phyloP scores from a whole-genome alignment of 2,329 filamentous ascomycete species.

The Aspergillus sp. region DNA sequence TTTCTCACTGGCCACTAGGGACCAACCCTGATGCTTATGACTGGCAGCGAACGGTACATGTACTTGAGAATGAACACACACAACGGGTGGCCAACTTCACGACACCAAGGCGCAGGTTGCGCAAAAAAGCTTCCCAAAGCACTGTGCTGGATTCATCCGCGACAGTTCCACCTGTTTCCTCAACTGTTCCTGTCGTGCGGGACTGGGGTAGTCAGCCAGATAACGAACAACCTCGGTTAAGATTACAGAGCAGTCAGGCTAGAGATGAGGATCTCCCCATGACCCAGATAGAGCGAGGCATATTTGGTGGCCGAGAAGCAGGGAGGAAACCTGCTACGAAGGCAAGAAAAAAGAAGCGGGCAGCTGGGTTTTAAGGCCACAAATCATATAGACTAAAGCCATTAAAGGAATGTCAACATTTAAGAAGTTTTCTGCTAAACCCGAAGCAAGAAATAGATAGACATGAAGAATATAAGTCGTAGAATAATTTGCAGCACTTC shows the following conservation, averaged over 20 bases:
- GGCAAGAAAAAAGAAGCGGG: conserved; percentile 34
- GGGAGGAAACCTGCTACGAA: conserved; percentile 22
- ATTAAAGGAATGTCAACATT: too few species aligned
- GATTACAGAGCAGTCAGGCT: conserved; percentile 30
- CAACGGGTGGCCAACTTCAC: conserved; percentile 7
- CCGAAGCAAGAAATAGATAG: too few species aligned
- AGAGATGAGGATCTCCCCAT: conserved; percentile 30
- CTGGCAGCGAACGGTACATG: conserved; percentile 23
- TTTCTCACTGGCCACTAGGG: conserved; percentile 33
- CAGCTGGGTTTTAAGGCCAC: conserved; percentile 28
- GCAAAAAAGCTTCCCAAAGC: conserved; percentile 21
- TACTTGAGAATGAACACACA: conserved; percentile 15
- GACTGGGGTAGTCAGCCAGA: conserved; percentile 31
- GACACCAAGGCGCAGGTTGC: conserved; percentile 17
- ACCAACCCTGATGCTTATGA: conserved; percentile 28
- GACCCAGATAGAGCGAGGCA: conserved; percentile 37
- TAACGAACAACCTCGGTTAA: conserved; percentile 9
- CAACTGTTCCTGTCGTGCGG: conserved; percentile 18
- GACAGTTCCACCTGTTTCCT: conserved; percentile 18
- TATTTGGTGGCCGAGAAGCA: conserved; percentile 32
- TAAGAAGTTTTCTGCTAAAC: too few species aligned
- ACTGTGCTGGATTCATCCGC: conserved; percentile 8
- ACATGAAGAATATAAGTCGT: too few species aligned
- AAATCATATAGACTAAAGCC: too few species aligned
- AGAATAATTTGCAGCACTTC: too few species aligned